phyloP scores from a whole-genome alignment of 2,329 filamentous ascomycete species.

The Passalora sequoiae region DNA sequence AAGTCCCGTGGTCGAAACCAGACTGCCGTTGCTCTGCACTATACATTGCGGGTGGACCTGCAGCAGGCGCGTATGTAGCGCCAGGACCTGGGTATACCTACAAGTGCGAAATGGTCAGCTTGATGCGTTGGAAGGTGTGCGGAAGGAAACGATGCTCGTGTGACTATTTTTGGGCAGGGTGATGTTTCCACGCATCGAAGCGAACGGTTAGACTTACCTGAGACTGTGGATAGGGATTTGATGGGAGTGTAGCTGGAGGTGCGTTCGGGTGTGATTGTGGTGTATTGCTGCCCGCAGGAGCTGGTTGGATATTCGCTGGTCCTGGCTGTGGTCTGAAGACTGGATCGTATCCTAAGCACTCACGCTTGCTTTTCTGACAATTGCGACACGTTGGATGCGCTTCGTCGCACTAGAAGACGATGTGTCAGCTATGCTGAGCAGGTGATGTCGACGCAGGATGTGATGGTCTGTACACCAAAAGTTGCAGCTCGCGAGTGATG shows the following conservation, averaged over 20 bases:
- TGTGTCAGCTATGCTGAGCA: too few relatives aligned
- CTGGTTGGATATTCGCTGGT: slow-evolving; percentile 67
- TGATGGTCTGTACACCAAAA: too few relatives aligned
- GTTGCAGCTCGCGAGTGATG: too few relatives aligned
- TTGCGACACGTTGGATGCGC: slow-evolving; percentile 86
- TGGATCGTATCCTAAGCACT: slow-evolving; percentile 80
- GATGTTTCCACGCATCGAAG: too few relatives aligned
- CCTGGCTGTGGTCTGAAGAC: slow-evolving; percentile 72
- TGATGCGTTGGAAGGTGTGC: too few relatives aligned
- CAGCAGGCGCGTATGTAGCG: slow-evolving; percentile 15
- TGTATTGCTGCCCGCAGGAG: slow-evolving; percentile 39
- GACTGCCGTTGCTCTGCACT: slow-evolving; percentile 5
- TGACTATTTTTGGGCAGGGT: slow-evolving; percentile 1
- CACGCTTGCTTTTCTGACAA: slow-evolving; percentile 82
- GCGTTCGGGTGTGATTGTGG: slow-evolving; percentile 20
- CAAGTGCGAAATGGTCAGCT: too few relatives aligned
- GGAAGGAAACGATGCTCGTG: slow-evolving; percentile 1
- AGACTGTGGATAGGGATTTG: slow-evolving; percentile 14
- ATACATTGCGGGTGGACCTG: slow-evolving; percentile 1
- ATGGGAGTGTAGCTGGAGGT: slow-evolving; percentile 11
- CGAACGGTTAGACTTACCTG: too few relatives aligned
- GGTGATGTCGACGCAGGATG: too few relatives aligned
- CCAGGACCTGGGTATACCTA: slow-evolving; percentile 16
- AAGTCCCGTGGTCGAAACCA: slow-evolving; percentile 49
- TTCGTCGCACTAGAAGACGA: slow-evolving; percentile 83